Conservation (phyloP, 306 rosid species). For the Senna tora region DNA sequence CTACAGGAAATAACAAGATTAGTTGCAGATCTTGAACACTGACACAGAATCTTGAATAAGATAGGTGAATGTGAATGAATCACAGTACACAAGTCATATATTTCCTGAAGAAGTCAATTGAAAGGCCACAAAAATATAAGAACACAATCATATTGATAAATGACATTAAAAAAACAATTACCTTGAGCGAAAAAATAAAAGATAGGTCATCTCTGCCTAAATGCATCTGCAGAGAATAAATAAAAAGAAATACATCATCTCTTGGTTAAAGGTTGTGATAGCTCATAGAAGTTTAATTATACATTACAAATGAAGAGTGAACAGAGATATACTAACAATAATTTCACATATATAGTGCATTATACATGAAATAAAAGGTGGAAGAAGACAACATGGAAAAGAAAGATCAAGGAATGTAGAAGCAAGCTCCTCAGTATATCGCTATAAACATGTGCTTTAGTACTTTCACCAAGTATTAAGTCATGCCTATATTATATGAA, state of each 20-base stretch:
- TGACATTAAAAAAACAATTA: slow-evolving; percentile 35
- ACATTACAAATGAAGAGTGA: neutral
- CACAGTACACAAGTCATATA: neutral
- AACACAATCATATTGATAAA: slow-evolving; percentile 25
- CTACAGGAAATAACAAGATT: slow-evolving; percentile 18
- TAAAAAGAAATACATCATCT: slow-evolving; percentile 28
- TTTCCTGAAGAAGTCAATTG: slow-evolving; percentile 4
- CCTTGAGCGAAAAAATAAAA: slow-evolving; percentile 88
- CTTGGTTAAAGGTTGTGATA: slow-evolving; percentile 33
- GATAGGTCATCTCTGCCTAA: slow-evolving; percentile 84
- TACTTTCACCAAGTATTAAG: slow-evolving; percentile 13
- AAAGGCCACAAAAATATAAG: slow-evolving; percentile 18
- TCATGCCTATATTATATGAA: slow-evolving; percentile 16
- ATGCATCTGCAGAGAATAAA: slow-evolving; percentile 68
- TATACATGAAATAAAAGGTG: neutral
- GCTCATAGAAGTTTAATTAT: slow-evolving; percentile 24
- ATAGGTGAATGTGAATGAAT: slow-evolving; percentile 17
- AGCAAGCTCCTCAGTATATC: neutral
- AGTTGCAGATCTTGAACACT: slow-evolving; percentile 2
- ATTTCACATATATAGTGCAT: neutral
- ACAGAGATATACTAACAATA: neutral
- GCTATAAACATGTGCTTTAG: slow-evolving; percentile 1
- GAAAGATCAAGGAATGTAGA: slow-evolving; percentile 20
- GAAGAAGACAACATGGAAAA: slow-evolving; percentile 11
- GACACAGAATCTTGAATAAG: slow-evolving; percentile 11